These are phyloP conservation scores for Exidia glandulosa DNA, from an alignment of 768 basidiomycete genomes.

Conservation along the genomic window DNA sequence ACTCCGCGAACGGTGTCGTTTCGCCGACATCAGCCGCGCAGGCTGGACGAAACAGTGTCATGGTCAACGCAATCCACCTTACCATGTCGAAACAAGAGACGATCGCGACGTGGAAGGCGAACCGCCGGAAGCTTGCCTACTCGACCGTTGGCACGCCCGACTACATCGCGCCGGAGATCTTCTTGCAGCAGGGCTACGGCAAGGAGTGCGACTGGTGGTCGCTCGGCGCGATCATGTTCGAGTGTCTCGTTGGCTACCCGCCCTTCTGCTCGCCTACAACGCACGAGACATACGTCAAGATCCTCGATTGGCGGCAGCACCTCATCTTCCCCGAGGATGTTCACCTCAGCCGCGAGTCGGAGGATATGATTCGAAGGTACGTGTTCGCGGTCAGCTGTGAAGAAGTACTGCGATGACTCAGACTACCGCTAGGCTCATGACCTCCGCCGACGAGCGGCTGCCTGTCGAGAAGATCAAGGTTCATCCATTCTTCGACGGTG, in stretches of 20 bases:
- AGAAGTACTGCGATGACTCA: not conserved
- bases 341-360: conserved; percentile 81
- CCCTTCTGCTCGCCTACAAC: conserved; percentile 96
- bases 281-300: conserved; percentile 96
- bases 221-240: conserved; percentile 96
- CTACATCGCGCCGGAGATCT: conserved; percentile 95
- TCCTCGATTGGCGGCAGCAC: conserved; percentile 85
- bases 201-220: conserved; percentile 99
- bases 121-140: conserved; percentile 91
- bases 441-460: conserved; percentile 68
- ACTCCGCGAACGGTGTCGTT: conserved; percentile 42
- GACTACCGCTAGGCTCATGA: conserved; percentile 53
- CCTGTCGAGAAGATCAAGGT: conserved; percentile 78
- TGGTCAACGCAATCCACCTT: conserved; percentile 93
- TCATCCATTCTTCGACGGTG: conserved; percentile 92
- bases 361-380: conserved; percentile 77
- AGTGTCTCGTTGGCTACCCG: conserved; percentile 93
- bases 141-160: conserved; percentile 97
- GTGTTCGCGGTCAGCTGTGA: conserved; percentile 13
- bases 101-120: conserved; percentile 98
- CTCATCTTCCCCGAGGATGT: conserved; percentile 90
- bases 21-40: conserved; percentile 25
- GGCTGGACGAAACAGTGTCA: conserved; percentile 79
- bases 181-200: conserved; percentile 92
- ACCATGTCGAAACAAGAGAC: conserved; percentile 90